Percentiles rank a stretch among this genome's conserved stretches.
Conservation (phyloP, 148 eudicot genomes). For the Silene conica region DNA sequence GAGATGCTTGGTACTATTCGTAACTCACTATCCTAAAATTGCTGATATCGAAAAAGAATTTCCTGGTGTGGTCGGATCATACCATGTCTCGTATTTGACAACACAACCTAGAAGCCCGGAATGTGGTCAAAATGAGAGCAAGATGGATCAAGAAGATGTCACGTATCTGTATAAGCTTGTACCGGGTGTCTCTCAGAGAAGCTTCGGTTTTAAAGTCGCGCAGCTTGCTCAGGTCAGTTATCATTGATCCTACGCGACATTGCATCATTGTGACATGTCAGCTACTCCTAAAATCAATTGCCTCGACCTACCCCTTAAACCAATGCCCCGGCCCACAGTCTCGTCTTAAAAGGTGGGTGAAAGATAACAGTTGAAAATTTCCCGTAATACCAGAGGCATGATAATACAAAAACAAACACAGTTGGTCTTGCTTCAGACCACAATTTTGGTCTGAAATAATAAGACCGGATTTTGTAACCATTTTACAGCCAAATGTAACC, state of each 20-base stretch:
- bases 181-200: conserved; percentile 78
- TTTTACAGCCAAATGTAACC: no score
- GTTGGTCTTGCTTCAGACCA: no score
- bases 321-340: no score
- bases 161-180: conserved; percentile 89
- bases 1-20: conserved; percentile 73
- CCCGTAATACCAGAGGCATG: no score
- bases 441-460: no score
- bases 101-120: conserved; percentile 22
- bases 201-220: conserved; percentile 95
- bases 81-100: conserved; percentile 85
- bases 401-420: no score
- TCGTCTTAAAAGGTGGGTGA: no score
- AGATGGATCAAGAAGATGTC: conserved; percentile 47
- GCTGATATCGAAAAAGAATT: conserved; percentile 61
- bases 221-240: conserved; percentile 84
- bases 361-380: no score
- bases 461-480: no score
- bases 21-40: conserved; percentile 93
- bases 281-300: no score
- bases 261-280: no score
- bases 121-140: conserved; percentile 17
- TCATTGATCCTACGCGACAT: conserved; percentile 12
- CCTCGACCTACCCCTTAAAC: no score
- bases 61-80: conserved; percentile 70